phyloP scores from a whole-genome alignment of 306 rosid species.

The Castanea sativa region DNA sequence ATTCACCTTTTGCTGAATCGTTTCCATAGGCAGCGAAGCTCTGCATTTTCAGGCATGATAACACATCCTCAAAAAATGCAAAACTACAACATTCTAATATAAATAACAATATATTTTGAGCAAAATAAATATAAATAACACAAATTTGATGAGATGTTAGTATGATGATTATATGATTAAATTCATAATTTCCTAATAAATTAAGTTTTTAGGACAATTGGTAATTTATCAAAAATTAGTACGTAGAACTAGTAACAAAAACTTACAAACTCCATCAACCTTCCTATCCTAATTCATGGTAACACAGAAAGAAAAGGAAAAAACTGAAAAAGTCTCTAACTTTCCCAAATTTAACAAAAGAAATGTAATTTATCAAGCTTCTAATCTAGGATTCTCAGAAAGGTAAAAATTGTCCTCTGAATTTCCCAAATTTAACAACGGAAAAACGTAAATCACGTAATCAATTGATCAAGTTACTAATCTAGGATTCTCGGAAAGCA shows the following conservation, averaged over 20 bases:
- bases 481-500: too few species aligned
- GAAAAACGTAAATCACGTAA: too few species aligned
- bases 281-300: background rate
- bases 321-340: background rate
- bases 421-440: too few species aligned
- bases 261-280: background rate
- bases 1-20: slow-evolving; percentile 23
- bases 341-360: background rate
- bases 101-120: too few species aligned
- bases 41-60: slow-evolving; percentile 39
- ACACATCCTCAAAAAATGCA: background rate
- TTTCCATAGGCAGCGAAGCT: slow-evolving; percentile 52
- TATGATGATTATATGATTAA: too few species aligned
- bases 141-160: background rate
- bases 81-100: background rate
- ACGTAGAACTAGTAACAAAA: background rate
- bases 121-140: background rate
- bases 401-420: too few species aligned
- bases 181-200: too few species aligned
- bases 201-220: too few species aligned
- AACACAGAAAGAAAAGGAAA: background rate
- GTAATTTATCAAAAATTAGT: background rate
- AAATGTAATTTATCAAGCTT: background rate
- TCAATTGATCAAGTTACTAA: too few species aligned
- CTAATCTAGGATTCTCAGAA: too few species aligned